These are phyloP conservation scores for Tilletiaria anomala DNA, from an alignment of 1,284 basidiomycete genomes.

Conservation along the genomic window DNA sequence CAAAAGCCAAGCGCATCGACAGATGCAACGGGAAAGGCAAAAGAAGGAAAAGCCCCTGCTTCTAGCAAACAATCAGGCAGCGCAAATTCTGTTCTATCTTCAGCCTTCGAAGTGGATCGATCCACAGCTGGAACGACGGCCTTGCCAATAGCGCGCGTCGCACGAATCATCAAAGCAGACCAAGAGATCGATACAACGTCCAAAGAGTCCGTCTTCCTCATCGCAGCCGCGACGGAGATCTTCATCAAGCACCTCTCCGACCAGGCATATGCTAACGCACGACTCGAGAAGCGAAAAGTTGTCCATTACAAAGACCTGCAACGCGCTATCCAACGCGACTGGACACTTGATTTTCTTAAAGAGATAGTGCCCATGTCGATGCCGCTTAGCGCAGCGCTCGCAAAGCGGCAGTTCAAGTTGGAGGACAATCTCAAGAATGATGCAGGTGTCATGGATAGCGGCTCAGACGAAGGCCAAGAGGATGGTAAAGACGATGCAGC, in stretches of 20 bases:
- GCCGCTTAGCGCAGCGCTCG: too few species aligned
- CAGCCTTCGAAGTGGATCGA: too few species aligned
- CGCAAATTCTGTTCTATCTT: too few species aligned
- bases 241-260: slow-evolving; percentile 3
- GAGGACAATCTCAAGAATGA: too few species aligned
- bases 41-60: not conserved
- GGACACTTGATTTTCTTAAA: too few species aligned
- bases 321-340: too few species aligned
- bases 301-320: slow-evolving; percentile 1
- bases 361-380: too few species aligned
- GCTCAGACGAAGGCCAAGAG: too few species aligned
- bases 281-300: not conserved
- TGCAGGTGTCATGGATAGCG: too few species aligned
- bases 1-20: not conserved
- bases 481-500: too few species aligned
- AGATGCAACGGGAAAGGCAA: not conserved
- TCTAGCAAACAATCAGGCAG: too few species aligned
- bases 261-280: not conserved
- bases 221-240: slow-evolving; percentile 1
- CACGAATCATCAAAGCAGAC: slow-evolving; percentile 2
- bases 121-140: not conserved
- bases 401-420: too few species aligned
- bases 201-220: slow-evolving; percentile 1
- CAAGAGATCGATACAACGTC: not conserved
- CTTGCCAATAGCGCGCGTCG: slow-evolving; percentile 1